Evolutionary conservation across 768 basidiomycete genomes (phyloP), one percentile per base, ranked within the genome.

Genomic region (Lactifluus hygrophoroides): DNA sequence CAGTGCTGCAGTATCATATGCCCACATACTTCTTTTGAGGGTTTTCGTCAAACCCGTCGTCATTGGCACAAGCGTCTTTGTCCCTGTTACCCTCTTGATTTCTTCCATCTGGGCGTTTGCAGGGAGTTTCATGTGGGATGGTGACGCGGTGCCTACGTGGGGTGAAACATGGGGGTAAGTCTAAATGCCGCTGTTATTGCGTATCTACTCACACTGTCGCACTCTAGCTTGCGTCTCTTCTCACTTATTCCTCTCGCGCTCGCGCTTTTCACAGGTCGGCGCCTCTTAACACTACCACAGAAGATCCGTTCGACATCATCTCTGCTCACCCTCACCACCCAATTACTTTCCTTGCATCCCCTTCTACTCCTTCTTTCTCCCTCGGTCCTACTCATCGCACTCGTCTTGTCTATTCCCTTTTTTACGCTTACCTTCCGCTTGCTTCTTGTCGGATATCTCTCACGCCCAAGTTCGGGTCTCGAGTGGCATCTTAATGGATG

Each of bases 21-120:
- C 76, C 43, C 87, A 90, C 68, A 82, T 91, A 43, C 78, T 84
- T 62, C 77, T 94, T 42, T 73, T 95, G 50, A 82, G 85, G 57
- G 77, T 90, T 58, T 92, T 93, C 65, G 87, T 90, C 57, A 82
- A 85, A 56, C 92, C 93, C 17, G 87, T 91, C 50, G 84, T 95
- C 76, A 72, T 91, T 37, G 79, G 78, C 23, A 90, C 88, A 0
- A 83, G 84, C 17, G 75, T 92, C 27, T 86, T 87, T 66, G 82
- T 89, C 48, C 89, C 90, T 40, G 78, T 79, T 27, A 84, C 85
- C 0, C 74, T 92, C 60, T 78, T 88, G 66, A 75, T 89, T 49
- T 89, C 86, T 42, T 81, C 88, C 7, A 64, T 90, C 25, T 90
- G 89, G 82, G 88, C 89, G 1, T 91, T 92, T 69, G 75, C 85